phyloP scores from a whole-genome alignment of 106 monocot species.

The Gastrodia elata region DNA sequence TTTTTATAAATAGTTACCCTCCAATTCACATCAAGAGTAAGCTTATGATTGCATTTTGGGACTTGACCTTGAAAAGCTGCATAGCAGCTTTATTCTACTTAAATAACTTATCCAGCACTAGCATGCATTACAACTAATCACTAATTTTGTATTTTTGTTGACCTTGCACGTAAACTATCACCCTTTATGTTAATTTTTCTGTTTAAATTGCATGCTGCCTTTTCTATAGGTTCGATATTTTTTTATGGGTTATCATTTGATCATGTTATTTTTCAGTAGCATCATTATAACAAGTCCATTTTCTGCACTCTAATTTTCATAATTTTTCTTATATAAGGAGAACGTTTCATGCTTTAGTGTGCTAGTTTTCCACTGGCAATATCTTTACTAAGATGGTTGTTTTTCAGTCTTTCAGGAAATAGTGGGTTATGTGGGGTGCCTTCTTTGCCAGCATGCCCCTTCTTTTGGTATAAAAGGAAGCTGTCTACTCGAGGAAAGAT shows the following conservation, averaged over 20 bases:
- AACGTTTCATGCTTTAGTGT: not conserved
- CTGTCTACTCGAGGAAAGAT: conserved; percentile 70
- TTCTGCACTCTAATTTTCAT: not conserved
- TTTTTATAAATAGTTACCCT: too few species aligned
- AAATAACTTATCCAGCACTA: not conserved
- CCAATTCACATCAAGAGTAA: too few species aligned
- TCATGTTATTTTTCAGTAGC: not conserved
- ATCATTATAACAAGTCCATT: not conserved
- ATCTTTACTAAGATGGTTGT: not conserved
- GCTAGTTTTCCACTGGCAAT: not conserved
- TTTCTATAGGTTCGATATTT: not conserved
- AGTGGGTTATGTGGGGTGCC: conserved; percentile 96
- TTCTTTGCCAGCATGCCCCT: conserved; percentile 77
- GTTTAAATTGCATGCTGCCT: not conserved
- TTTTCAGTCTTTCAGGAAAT: conserved; percentile 83
- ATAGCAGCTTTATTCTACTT: not conserved
- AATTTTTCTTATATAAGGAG: not conserved
- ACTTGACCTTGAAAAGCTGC: too few species aligned
- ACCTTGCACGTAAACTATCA: not conserved
- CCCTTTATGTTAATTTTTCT: not conserved
- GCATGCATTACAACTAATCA: not conserved
- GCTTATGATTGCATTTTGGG: too few species aligned
- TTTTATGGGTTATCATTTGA: not conserved
- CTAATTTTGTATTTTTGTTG: not conserved
- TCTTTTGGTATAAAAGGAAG: conserved; percentile 72